These are phyloP conservation scores for Scedosporium boydii DNA, from an alignment of 2,329 filamentous ascomycete genomes.

Conservation along the genomic window DNA sequence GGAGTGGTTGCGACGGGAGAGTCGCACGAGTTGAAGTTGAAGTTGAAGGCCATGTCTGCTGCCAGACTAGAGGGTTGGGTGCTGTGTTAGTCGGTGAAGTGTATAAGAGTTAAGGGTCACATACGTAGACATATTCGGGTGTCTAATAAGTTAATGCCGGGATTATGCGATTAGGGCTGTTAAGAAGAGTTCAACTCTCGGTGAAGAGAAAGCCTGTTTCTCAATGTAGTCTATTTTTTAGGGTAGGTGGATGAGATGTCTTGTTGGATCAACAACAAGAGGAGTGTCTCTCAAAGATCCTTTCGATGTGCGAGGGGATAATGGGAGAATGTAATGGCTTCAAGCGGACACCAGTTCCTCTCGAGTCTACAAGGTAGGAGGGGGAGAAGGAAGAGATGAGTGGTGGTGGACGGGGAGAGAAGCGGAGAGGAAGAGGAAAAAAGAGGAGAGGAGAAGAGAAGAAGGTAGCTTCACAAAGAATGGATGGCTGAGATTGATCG, in stretches of 20 bases:
- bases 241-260: not conserved
- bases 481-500: not conserved
- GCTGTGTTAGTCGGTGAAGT: constrained; percentile 13
- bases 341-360: constrained; percentile 4
- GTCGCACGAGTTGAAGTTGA: constrained; percentile 46
- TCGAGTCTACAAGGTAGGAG: not conserved
- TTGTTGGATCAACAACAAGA: not conserved
- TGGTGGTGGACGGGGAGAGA: not conserved
- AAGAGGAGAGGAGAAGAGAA: not conserved
- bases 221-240: not conserved
- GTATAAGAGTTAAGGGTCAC: constrained; percentile 10
- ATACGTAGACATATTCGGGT: constrained; percentile 25
- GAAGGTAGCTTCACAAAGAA: not conserved
- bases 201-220: constrained; percentile 2
- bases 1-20: constrained; percentile 33
- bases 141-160: not conserved
- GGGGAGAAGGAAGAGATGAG: not conserved
- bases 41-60: constrained; percentile 54
- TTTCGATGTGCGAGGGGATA: not conserved
- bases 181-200: constrained; percentile 3
- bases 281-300: not conserved
- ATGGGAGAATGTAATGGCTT: not conserved
- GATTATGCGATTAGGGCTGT: constrained; percentile 1
- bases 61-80: constrained; percentile 37
- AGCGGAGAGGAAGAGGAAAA: not conserved